A percentile compares a stretch with the other conserved stretches of the same genome.
These are phyloP conservation scores for Trichoderma atroviride DNA, from an alignment of 2,329 filamentous ascomycete genomes.

Conservation along the genomic window DNA sequence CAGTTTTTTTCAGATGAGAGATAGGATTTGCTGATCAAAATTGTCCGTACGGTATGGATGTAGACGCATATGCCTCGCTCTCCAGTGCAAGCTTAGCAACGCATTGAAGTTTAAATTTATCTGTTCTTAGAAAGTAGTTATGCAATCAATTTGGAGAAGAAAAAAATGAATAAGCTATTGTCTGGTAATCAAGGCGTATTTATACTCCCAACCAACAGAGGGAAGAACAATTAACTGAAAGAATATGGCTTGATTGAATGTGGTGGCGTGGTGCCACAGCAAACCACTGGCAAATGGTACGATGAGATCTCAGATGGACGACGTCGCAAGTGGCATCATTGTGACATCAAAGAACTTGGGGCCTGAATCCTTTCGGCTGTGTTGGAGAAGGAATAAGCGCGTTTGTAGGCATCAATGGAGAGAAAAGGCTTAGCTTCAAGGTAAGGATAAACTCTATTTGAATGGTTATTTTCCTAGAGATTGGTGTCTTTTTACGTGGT, in stretches of 20 bases:
- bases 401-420: background rate
- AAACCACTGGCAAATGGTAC: background rate
- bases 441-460: background rate
- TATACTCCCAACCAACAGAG: background rate
- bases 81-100: background rate
- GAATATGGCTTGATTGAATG: background rate
- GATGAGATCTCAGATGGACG: background rate
- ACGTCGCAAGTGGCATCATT: constrained; percentile 10
- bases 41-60: background rate
- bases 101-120: background rate
- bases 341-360: constrained; percentile 5
- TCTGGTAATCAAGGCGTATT: background rate
- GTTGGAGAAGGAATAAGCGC: background rate
- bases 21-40: background rate
- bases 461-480: background rate
- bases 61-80: background rate
- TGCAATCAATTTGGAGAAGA: background rate
- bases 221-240: background rate
- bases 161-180: background rate
- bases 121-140: background rate
- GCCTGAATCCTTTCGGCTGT: background rate
- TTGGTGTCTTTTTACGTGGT: background rate
- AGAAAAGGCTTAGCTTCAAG: background rate
- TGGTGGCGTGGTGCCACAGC: constrained; percentile 3
- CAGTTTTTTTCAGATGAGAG: background rate